phyloP scores from a whole-genome alignment of 352 stramenopile genomes.

The Phytophthora capsici region DNA sequence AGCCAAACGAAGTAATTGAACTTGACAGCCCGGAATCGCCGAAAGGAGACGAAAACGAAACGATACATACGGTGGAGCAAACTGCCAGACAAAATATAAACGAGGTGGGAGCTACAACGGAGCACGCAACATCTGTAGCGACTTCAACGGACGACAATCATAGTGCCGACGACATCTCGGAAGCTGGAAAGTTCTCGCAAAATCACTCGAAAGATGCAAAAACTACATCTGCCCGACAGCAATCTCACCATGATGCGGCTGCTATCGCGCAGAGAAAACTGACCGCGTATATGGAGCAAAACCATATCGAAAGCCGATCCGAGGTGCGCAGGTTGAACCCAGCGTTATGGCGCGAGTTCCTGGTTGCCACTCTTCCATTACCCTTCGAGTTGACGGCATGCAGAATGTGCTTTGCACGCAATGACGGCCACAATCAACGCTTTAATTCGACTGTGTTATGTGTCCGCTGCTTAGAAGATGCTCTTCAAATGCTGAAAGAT shows the following conservation, averaged over 20 bases:
- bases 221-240: slow-evolving; percentile 5
- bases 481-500: slow-evolving; percentile 29
- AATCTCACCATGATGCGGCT: slow-evolving; percentile 10
- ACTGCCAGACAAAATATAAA: background rate
- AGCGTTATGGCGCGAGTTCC: slow-evolving; percentile 50
- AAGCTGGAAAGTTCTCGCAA: slow-evolving; percentile 13
- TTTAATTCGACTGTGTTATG: slow-evolving; percentile 66
- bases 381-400: slow-evolving; percentile 33
- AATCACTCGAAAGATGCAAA: slow-evolving; percentile 7
- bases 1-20: slow-evolving; percentile 28
- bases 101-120: background rate
- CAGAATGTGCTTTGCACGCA: slow-evolving; percentile 46
- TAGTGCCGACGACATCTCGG: background rate
- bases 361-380: slow-evolving; percentile 35
- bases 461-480: slow-evolving; percentile 43
- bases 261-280: slow-evolving; percentile 27
- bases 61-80: background rate
- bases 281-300: slow-evolving; percentile 41
- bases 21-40: slow-evolving; percentile 9
- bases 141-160: background rate
- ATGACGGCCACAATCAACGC: slow-evolving; percentile 54
- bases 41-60: slow-evolving; percentile 12
- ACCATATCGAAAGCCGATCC: slow-evolving; percentile 34
- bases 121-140: background rate
- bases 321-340: slow-evolving; percentile 45